Evolutionary conservation across 1,139 yeast species (phyloP), one percentile per base, ranked within the genome.

Genomic region (Yamadazyma kanchanaburiensis): DNA sequence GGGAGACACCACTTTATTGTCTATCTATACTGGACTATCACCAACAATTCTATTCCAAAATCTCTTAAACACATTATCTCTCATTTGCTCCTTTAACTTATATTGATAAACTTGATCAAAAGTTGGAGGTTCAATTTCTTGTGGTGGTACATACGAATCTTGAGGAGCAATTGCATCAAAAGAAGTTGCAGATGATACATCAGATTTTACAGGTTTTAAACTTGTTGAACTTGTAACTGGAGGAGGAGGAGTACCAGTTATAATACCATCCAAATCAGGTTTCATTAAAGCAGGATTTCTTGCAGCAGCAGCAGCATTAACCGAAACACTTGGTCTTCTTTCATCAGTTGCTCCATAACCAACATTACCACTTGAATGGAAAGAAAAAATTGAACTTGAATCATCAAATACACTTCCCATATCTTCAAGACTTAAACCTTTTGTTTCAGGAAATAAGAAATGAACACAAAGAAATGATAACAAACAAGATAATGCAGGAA

Each of bases 401-500:
- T 69, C 74, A 32, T 66, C 72, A 45, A 73, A 73, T n/a, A 71
- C 66, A 10, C 61, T 53, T 30, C 76, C 78, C 63, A 74, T 73
- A 38, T 73, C 74, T 47, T 74, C 80, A 28, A 74, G 57, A 35
- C 67, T 67, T 17, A 71, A 62, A 3, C 79, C 79, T 39, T 70
- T 67, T 10, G 80, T 74, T 46, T 74, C 80, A 0, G 79, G 79
- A 48, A 71, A 73, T 26, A 66, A 60, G 34, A 56, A 54, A 37
- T 63, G 55, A 32, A 71, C 78, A 34, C 83, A 64, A 31, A 83
- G 70, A 37, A 67, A 61, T 3, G 95, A 85, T 28, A 80, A 55
- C 22, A 78, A 61, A 58, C 96, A 87, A 23, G 85, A 83, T 16
- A 71, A 53, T 1, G 94, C 91, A 34, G 91, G 96, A 33, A 88